phyloP scores from a whole-genome alignment of 2,329 filamentous ascomycete genomes.

The Dothistroma pini region DNA sequence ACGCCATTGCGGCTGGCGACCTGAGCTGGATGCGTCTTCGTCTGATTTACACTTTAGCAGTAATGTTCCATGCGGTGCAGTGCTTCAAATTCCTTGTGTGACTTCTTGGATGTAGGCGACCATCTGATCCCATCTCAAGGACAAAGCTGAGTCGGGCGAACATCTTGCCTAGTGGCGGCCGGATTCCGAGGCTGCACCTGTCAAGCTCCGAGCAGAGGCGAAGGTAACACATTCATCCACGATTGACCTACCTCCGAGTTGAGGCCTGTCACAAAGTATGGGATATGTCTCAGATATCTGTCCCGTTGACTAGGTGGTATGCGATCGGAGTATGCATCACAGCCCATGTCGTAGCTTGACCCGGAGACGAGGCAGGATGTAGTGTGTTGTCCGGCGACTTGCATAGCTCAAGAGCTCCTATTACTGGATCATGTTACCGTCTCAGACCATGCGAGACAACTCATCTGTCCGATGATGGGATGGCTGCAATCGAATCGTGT shows the following conservation, averaged over 20 bases:
- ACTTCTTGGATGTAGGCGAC: not conserved
- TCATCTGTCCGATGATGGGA: too few relatives aligned
- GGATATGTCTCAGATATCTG: too few relatives aligned
- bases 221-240: too few relatives aligned
- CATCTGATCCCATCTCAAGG: not conserved
- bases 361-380: not conserved
- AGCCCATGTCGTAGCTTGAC: not conserved
- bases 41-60: not conserved
- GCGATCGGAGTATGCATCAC: not conserved
- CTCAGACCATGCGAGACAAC: too few relatives aligned
- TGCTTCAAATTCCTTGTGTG: not conserved
- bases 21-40: not conserved
- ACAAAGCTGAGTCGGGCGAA: not conserved
- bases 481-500: too few relatives aligned
- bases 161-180: not conserved
- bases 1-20: not conserved
- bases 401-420: not conserved
- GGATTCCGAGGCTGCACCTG: not conserved
- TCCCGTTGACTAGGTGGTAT: not conserved
- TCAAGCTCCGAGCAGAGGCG: too few relatives aligned
- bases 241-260: too few relatives aligned
- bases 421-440: too few relatives aligned
- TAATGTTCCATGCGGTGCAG: not conserved
- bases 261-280: too few relatives aligned
- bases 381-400: not conserved